These are phyloP conservation scores for Dictyostelium purpureum DNA, from an alignment of 78 protist genomes.

Conservation along the genomic window DNA sequence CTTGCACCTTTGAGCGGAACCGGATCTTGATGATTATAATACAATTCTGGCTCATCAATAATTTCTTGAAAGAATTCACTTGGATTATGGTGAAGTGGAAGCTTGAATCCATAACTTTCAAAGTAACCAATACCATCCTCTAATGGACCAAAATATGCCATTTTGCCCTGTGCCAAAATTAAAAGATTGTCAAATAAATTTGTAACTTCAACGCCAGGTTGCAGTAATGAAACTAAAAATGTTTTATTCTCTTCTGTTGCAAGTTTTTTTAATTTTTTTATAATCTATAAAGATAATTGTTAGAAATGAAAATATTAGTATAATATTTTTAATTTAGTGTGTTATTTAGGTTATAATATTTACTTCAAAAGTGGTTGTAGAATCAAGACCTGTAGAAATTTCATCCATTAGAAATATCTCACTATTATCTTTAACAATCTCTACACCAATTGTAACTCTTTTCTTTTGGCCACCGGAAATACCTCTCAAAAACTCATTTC, in stretches of 20 bases:
- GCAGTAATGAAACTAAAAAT: constrained; percentile 44
- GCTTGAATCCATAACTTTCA: constrained; percentile 41
- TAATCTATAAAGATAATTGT: neutral
- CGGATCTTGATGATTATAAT: constrained; percentile 22
- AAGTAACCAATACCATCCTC: constrained; percentile 5
- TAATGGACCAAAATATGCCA: constrained; percentile 64
- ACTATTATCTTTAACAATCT: constrained; percentile 37
- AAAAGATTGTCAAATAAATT: constrained; percentile 69
- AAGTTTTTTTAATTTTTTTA: constrained; percentile 21
- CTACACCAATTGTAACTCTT: constrained; percentile 72
- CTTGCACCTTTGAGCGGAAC: constrained; percentile 37
- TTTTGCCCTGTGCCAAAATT: constrained; percentile 41
- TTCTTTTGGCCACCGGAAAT: constrained; percentile 71
- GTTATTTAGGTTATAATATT: neutral
- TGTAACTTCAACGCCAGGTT: constrained; percentile 69
- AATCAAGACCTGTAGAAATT: constrained; percentile 62
- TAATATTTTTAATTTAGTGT: no score
- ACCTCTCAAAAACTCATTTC: constrained; percentile 15
- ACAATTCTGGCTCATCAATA: constrained; percentile 64
- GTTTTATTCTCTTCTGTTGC: constrained; percentile 36
- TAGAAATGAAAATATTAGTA: no score
- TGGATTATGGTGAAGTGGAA: constrained; percentile 75
- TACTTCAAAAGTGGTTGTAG: constrained; percentile 19
- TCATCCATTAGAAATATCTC: constrained; percentile 42
- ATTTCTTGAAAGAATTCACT: constrained; percentile 74